Evolutionary conservation across 352 stramenopile species (phyloP).

Genomic region (Phytophthora cryptogea): DNA sequence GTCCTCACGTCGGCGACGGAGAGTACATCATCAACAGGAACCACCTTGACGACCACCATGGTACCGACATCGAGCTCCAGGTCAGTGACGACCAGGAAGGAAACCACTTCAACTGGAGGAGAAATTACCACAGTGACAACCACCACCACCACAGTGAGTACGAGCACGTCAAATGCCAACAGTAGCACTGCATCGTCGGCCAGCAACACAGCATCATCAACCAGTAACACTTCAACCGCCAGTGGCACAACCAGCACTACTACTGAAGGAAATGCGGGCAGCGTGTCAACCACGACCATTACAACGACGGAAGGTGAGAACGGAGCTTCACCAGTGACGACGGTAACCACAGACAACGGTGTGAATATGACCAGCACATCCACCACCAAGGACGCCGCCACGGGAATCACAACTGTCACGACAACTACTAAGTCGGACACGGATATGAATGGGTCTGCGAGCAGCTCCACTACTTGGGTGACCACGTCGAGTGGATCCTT

Average conservation of each 20-base stretch:
- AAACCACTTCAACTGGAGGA: conserved; percentile 18
- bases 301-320: conserved; percentile 16
- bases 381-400: conserved; percentile 18
- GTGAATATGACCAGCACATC: conserved; percentile 22
- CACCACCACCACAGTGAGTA: conserved; percentile 23
- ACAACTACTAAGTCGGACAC: conserved; percentile 18
- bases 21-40: conserved; percentile 8
- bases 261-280: conserved; percentile 7
- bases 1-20: conserved; percentile 11
- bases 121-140: conserved; percentile 26
- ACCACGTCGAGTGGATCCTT: conserved; percentile 13
- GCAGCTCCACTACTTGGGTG: conserved; percentile 13
- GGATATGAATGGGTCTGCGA: conserved; percentile 24
- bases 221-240: conserved; percentile 3
- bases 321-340: conserved; percentile 20
- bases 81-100: conserved; percentile 27
- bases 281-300: conserved; percentile 20
- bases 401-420: conserved; percentile 24
- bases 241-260: conserved; percentile 3
- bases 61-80: conserved; percentile 13
- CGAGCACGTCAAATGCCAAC: conserved; percentile 8
- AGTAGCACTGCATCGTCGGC: conserved; percentile 5
- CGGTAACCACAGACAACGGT: conserved; percentile 22
- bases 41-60: not conserved
- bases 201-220: conserved; percentile 4